These are phyloP conservation scores for Aspergillus sp. DNA, from an alignment of 2,329 filamentous ascomycete species.

Conservation along the genomic window DNA sequence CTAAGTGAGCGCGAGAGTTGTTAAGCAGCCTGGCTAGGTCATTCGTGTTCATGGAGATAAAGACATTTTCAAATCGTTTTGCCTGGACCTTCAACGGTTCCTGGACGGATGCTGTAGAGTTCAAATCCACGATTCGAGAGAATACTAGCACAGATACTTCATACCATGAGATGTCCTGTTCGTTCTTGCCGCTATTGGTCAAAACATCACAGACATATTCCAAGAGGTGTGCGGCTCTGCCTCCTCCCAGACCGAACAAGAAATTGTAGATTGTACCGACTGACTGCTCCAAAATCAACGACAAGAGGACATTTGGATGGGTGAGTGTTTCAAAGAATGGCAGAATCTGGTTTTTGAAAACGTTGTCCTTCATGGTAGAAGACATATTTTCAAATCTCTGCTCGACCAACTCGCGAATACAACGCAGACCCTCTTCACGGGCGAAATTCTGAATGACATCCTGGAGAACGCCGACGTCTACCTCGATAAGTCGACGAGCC, in stretches of 20 bases:
- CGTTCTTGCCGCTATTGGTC: not conserved
- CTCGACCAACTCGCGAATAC: conserved; percentile 23
- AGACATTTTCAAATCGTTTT: not conserved
- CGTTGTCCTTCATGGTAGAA: not conserved
- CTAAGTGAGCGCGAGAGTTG: conserved; percentile 11
- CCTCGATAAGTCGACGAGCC: conserved; percentile 18
- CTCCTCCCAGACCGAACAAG: conserved; percentile 30
- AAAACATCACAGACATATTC: not conserved
- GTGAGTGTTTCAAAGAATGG: conserved; percentile 41
- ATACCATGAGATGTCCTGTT: not conserved
- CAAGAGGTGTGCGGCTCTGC: not conserved
- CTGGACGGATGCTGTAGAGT: conserved; percentile 31
- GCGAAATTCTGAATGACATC: conserved; percentile 24
- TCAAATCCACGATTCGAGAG: conserved; percentile 29
- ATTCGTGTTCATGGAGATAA: not conserved
- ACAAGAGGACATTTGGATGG: conserved; percentile 36
- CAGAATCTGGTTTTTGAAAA: conserved; percentile 21
- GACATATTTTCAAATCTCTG: conserved; percentile 6
- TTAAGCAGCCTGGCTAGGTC: conserved; percentile 2
- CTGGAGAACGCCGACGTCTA: conserved; percentile 17
- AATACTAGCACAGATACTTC: conserved; percentile 17
- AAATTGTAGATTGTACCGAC: conserved; percentile 42
- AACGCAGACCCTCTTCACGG: conserved; percentile 22
- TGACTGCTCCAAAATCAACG: conserved; percentile 37
- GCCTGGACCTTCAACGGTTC: conserved; percentile 10